A percentile compares a stretch with the other conserved stretches of the same genome.
Evolutionary conservation across 2,329 filamentous ascomycete species (phyloP).

Genomic region (Eurotiales sp.): DNA sequence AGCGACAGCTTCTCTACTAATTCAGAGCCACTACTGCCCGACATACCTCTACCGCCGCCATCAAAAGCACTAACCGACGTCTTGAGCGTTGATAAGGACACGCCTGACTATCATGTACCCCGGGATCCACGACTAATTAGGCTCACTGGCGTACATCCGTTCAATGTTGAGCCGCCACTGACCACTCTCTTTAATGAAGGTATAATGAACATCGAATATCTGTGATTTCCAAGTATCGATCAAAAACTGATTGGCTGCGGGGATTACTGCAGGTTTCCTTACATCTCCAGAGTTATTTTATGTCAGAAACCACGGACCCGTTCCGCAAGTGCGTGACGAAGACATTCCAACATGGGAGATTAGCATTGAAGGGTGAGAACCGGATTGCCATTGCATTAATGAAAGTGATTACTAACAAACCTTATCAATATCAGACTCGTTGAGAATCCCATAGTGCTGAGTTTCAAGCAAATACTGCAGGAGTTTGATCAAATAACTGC

Average conservation of each 20-base stretch:
- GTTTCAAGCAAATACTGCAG: slow-evolving; percentile 65
- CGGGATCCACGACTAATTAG: slow-evolving; percentile 79
- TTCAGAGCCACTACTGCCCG: slow-evolving; percentile 15
- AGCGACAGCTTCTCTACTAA: slow-evolving; percentile 1
- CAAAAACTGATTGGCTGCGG: background rate
- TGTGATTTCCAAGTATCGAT: background rate
- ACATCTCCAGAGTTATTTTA: slow-evolving; percentile 87
- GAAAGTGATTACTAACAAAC: background rate
- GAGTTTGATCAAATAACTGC: slow-evolving; percentile 79
- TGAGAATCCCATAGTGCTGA: slow-evolving; percentile 68
- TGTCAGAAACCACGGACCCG: slow-evolving; percentile 83
- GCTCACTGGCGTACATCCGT: slow-evolving; percentile 83
- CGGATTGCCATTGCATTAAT: background rate
- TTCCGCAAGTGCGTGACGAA: slow-evolving; percentile 69
- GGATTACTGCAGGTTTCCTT: slow-evolving; percentile 60
- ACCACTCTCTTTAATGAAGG: slow-evolving; percentile 68
- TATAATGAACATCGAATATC: slow-evolving; percentile 14
- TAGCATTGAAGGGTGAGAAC: slow-evolving; percentile 64
- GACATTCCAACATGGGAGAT: slow-evolving; percentile 78
- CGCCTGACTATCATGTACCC: slow-evolving; percentile 76
- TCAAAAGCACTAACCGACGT: slow-evolving; percentile 57
- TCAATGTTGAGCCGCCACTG: slow-evolving; percentile 83
- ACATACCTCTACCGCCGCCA: slow-evolving; percentile 67
- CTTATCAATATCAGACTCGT: slow-evolving; percentile 55
- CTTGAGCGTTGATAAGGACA: slow-evolving; percentile 72